These are phyloP conservation scores for Camelina laxa DNA, from an alignment of 345 rosid genomes.

Conservation along the genomic window DNA sequence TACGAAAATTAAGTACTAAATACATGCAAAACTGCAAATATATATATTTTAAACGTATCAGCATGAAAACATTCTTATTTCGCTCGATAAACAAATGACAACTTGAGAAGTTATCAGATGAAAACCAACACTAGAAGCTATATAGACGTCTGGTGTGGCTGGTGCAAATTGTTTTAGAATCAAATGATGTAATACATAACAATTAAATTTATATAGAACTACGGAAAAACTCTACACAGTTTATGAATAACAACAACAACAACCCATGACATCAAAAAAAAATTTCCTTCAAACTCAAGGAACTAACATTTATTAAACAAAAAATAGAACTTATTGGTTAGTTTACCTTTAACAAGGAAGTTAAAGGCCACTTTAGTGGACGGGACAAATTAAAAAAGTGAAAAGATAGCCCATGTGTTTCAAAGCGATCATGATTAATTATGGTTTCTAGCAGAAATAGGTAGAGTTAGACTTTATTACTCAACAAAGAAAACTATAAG, in stretches of 20 bases:
- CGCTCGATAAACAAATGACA: conserved; percentile 4
- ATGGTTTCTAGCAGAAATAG: conserved; percentile 16
- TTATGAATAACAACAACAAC: background rate
- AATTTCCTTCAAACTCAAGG: conserved; percentile 16
- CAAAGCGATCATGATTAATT: conserved; percentile 26
- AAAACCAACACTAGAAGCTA: conserved; percentile 23
- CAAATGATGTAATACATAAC: conserved; percentile 7
- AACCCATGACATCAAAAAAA: conserved; percentile 16
- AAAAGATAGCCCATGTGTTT: conserved; percentile 3
- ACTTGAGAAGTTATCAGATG: conserved; percentile 5
- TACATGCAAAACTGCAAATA: background rate
- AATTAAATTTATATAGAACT: background rate
- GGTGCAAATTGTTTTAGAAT: conserved; percentile 7
- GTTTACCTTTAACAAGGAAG: background rate
- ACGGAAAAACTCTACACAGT: background rate
- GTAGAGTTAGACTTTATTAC: conserved; percentile 17
- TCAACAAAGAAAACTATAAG: background rate
- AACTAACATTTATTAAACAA: background rate
- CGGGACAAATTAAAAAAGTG: background rate
- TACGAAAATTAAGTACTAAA: conserved; percentile 27
- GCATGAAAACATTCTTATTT: background rate
- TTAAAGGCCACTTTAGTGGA: conserved; percentile 1
- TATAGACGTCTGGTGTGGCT: conserved; percentile 7
- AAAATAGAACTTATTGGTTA: conserved; percentile 2
- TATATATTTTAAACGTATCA: background rate